A percentile compares a stretch with the other conserved stretches of the same genome.
Evolutionary conservation across 139 green algal species (phyloP).

Genomic region (Desmodesmus armatus): DNA sequence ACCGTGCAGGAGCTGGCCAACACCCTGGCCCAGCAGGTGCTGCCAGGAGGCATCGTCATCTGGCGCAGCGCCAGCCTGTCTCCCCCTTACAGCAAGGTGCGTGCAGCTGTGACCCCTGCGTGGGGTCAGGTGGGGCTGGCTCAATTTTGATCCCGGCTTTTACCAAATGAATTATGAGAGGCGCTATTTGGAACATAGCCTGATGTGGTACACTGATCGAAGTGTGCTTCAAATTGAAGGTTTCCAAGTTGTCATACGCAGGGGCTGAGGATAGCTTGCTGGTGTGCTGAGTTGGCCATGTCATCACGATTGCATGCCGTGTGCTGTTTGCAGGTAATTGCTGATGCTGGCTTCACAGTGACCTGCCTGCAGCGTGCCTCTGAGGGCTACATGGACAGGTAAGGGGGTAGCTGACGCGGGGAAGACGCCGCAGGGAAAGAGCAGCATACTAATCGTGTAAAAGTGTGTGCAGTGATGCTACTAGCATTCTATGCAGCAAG

Average conservation of each 20-base stretch:
- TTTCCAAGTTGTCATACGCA: no score
- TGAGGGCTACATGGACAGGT: conserved; percentile 91
- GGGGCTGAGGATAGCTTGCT: no score
- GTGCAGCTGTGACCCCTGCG: no score
- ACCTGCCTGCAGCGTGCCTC: conserved; percentile 80
- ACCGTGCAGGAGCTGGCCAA: conserved; percentile 72
- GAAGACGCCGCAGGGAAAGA: not conserved
- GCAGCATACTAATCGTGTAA: not conserved
- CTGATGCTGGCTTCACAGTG: conserved; percentile 90
- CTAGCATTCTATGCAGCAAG: not conserved
- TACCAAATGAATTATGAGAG: no score
- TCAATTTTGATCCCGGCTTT: no score
- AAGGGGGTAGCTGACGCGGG: not conserved
- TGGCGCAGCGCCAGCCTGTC: conserved; percentile 89
- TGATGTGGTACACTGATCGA: no score
- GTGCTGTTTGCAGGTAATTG: conserved; percentile 82
- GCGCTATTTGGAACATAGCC: no score
- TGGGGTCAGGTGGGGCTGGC: no score
- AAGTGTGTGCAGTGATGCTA: not conserved
- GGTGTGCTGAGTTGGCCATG: no score
- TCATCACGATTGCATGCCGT: no score
- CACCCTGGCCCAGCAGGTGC: conserved; percentile 77
- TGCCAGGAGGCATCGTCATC: conserved; percentile 92
- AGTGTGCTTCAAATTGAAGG: no score
- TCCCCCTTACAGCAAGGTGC: conserved; percentile 84